phyloP scores from a whole-genome alignment of 306 rosid genomes.

The Astragalus membranaceus region DNA sequence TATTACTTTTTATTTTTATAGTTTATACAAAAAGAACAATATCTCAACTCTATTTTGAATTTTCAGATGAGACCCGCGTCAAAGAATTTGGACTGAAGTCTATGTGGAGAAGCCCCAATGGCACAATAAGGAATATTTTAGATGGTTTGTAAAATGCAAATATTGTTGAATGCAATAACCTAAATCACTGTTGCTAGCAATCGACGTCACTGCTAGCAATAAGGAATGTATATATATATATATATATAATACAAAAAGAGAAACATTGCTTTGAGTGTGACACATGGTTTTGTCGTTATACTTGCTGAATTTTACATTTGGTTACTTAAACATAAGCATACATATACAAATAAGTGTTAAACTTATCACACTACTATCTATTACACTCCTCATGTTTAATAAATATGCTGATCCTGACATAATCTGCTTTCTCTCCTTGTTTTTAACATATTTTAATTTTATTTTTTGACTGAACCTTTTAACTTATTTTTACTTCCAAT shows the following conservation, averaged over 20 bases:
- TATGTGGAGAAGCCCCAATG: constrained; percentile 99
- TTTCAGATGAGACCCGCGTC: constrained; percentile 86
- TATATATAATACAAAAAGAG: too few species aligned
- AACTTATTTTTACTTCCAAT: neutral
- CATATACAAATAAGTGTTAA: neutral
- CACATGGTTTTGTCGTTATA: neutral
- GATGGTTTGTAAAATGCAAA: constrained; percentile 48
- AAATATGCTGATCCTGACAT: neutral
- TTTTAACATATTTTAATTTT: neutral
- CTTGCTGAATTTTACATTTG: neutral
- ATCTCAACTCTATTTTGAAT: constrained; percentile 3
- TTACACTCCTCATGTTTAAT: neutral
- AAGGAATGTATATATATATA: too few species aligned
- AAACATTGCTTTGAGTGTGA: neutral
- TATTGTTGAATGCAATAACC: neutral
- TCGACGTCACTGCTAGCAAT: neutral
- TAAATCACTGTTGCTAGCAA: constrained; percentile 6
- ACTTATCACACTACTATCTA: neutral
- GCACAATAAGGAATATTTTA: constrained; percentile 89
- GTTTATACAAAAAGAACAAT: neutral
- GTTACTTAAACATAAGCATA: neutral
- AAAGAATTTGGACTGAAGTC: constrained; percentile 91
- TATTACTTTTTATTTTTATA: neutral
- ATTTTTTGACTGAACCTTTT: neutral
- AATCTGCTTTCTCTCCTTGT: neutral